Evolutionary conservation across 2,329 filamentous ascomycete genomes (phyloP).

Genomic region (Bipolaris bicolor): DNA sequence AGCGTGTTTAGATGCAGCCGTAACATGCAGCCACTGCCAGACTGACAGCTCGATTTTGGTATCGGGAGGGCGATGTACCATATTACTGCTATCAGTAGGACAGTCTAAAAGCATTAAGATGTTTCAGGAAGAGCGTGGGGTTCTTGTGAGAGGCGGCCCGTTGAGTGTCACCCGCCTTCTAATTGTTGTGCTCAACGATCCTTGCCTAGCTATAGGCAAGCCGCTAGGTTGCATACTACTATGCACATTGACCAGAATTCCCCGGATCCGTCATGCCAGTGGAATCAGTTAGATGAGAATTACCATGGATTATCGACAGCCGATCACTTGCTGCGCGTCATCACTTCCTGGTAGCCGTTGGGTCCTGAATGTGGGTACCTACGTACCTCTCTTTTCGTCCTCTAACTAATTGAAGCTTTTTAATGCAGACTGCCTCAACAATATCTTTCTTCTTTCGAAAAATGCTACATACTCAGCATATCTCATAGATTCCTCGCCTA

Average conservation of each 20-base stretch:
- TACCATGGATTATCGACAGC: background rate
- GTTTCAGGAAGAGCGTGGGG: slow-evolving; percentile 14
- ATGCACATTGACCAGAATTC: slow-evolving; percentile 14
- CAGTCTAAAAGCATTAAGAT: slow-evolving; percentile 1
- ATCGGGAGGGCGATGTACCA: background rate
- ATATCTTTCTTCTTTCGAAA: background rate
- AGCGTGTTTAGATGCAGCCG: background rate
- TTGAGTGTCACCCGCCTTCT: slow-evolving; percentile 16
- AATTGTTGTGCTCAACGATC: slow-evolving; percentile 19
- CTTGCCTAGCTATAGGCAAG: slow-evolving; percentile 17
- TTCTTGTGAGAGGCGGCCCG: slow-evolving; percentile 16
- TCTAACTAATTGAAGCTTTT: background rate
- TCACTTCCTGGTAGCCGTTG: background rate
- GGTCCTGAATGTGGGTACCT: slow-evolving; percentile 1
- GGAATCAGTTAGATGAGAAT: background rate
- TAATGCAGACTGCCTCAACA: background rate
- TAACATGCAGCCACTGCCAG: background rate
- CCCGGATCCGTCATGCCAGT: slow-evolving; percentile 6
- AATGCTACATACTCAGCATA: background rate
- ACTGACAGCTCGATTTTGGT: slow-evolving; percentile 5
- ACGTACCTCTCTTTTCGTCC: slow-evolving; percentile 2
- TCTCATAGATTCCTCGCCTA: background rate
- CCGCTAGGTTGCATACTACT: slow-evolving; percentile 16
- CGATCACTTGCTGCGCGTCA: background rate
- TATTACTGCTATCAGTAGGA: background rate